Conservation (phyloP, 805 yeast species). For the Danielozyma ontarioensis region DNA sequence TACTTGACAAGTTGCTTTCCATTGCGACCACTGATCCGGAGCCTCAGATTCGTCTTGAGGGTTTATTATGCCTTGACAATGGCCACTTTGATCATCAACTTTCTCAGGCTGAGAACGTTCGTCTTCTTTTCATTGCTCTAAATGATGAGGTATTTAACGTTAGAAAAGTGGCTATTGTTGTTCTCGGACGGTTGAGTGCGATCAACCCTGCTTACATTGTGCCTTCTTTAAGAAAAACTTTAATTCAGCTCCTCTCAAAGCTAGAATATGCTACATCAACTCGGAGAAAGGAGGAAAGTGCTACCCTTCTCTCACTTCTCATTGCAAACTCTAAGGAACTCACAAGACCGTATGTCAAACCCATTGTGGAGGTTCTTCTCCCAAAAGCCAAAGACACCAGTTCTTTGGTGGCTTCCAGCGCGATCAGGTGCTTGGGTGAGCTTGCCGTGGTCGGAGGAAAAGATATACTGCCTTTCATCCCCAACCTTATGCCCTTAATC, state of each 20-base stretch:
- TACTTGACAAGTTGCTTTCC: conserved; percentile 72
- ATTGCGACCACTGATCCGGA: conserved; percentile 85
- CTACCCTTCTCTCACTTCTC: conserved; percentile 64
- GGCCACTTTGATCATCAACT: conserved; percentile 82
- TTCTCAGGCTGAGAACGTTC: conserved; percentile 89
- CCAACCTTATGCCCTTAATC: conserved; percentile 79
- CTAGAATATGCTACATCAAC: conserved; percentile 77
- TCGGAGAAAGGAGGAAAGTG: conserved; percentile 79
- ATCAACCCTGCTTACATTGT: conserved; percentile 95
- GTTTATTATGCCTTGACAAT: conserved; percentile 55
- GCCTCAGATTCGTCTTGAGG: conserved; percentile 79
- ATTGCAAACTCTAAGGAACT: conserved; percentile 75
- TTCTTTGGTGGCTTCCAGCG: conserved; percentile 80
- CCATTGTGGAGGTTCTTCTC: conserved; percentile 78
- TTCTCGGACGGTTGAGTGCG: conserved; percentile 78
- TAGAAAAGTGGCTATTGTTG: conserved; percentile 67
- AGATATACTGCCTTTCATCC: conserved; percentile 66
- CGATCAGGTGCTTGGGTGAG: conserved; percentile 85
- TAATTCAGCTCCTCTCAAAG: conserved; percentile 80
- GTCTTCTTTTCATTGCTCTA: conserved; percentile 77
- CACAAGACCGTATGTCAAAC: conserved; percentile 87
- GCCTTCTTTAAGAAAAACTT: conserved; percentile 82
- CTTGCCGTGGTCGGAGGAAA: conserved; percentile 85
- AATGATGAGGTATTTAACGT: conserved; percentile 88
- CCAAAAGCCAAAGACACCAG: conserved; percentile 70